phyloP scores from a whole-genome alignment of 179 eudicot species.

The Silene coronaria region DNA sequence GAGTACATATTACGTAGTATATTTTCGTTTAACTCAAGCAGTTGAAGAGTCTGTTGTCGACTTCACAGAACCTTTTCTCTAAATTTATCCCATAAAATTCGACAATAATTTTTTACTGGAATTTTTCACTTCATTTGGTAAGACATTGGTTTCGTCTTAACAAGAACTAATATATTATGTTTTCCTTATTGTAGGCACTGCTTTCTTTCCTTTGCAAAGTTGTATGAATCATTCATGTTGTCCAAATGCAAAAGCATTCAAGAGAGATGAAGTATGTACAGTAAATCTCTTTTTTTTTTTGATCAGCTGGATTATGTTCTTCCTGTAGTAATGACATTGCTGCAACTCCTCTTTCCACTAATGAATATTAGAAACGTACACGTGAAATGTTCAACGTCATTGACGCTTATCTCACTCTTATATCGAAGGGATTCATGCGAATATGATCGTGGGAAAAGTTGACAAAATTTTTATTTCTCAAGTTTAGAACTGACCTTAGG shows the following conservation, averaged over 20 bases:
- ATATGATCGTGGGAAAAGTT: neutral
- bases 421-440: neutral
- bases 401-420: neutral
- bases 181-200: constrained; percentile 53
- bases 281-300: neutral
- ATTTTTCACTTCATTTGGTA: neutral
- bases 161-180: neutral
- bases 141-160: neutral
- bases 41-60: neutral
- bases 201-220: constrained; percentile 90
- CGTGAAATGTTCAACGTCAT: neutral
- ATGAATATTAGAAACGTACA: neutral
- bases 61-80: neutral
- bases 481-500: too few relatives aligned
- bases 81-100: neutral
- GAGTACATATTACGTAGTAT: too few relatives aligned
- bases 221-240: constrained; percentile 93
- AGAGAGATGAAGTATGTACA: constrained; percentile 74
- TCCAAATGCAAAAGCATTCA: constrained; percentile 93
- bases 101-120: neutral
- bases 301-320: neutral
- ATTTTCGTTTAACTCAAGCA: neutral
- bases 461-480: neutral
- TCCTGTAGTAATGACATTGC: neutral
- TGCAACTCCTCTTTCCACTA: neutral